phyloP scores from a whole-genome alignment of 2,329 filamentous ascomycete species.

The Arthrobotrys musiformis region DNA sequence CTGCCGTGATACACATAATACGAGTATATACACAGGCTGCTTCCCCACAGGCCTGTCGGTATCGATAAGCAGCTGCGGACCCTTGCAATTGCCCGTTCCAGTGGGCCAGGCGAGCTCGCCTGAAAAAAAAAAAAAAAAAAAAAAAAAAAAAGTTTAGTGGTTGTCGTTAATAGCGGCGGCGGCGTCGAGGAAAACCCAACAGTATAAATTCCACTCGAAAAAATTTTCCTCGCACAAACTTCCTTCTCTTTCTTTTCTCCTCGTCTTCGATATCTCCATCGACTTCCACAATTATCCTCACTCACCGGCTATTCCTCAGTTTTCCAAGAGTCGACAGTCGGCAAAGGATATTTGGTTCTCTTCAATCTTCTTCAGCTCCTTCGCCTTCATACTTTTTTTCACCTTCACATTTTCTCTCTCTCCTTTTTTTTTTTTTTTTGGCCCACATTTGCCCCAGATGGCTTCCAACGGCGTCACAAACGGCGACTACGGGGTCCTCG shows the following conservation, averaged over 20 bases:
- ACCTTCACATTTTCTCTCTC: constrained; percentile 58
- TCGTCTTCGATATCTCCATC: constrained; percentile 65
- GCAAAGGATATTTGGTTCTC: constrained; percentile 24
- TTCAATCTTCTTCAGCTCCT: not conserved
- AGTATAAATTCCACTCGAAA: constrained; percentile 62
- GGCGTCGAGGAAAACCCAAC: constrained; percentile 20
- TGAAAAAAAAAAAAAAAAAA: constrained; percentile 11
- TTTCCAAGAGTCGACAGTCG: constrained; percentile 30
- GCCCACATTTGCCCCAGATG: too few relatives aligned
- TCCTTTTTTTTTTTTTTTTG: constrained; percentile 55
- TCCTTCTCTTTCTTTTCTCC: constrained; percentile 65
- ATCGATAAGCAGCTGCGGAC: constrained; percentile 37
- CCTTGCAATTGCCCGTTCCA: not conserved
- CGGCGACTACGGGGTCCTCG: constrained; percentile 66
- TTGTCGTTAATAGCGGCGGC: too few relatives aligned
- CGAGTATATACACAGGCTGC: too few relatives aligned
- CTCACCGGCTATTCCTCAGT: constrained; percentile 56
- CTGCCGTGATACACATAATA: too few relatives aligned
- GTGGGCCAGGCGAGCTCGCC: constrained; percentile 28
- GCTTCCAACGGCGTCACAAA: constrained; percentile 75
- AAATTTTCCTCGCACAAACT: constrained; percentile 63
- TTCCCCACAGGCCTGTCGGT: constrained; percentile 28
- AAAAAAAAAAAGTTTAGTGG: constrained; percentile 40
- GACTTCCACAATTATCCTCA: constrained; percentile 58
- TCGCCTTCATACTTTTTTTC: constrained; percentile 58